Conservation (phyloP, 352 stramenopile species). For the Aphanomyces cochlioides region DNA sequence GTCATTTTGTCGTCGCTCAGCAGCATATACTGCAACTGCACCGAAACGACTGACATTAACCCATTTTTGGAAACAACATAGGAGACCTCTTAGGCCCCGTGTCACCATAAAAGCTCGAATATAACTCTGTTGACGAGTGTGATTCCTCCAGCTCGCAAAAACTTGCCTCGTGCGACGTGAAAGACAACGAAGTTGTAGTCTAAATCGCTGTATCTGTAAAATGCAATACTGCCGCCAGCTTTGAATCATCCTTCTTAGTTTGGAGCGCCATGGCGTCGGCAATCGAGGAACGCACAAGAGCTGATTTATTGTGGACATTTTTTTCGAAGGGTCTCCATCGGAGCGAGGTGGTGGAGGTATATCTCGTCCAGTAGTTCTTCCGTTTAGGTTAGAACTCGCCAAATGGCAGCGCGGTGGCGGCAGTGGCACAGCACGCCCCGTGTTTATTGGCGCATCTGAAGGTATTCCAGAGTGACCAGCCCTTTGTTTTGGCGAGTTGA, state of each 20-base stretch:
- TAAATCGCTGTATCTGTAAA: not conserved
- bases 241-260: constrained; percentile 1
- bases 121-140: constrained; percentile 5
- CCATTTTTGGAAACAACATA: constrained; percentile 18
- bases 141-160: not conserved
- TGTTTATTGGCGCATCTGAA: no score
- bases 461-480: no score
- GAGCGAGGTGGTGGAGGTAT: no score
- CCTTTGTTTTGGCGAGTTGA: no score
- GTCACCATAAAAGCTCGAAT: not conserved
- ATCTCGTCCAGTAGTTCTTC: no score
- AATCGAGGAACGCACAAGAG: not conserved
- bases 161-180: not conserved
- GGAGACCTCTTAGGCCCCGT: not conserved
- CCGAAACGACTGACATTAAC: constrained; percentile 17
- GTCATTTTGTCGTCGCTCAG: not conserved
- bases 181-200: not conserved
- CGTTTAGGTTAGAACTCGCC: no score
- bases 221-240: constrained; percentile 2
- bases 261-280: not conserved
- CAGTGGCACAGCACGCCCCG: no score
- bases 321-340: no score
- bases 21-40: constrained; percentile 15
- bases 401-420: no score
- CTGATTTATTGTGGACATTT: no score